Conservation (phyloP, 2,329 filamentous ascomycete genomes). For the Aureobasidium sp. region DNA sequence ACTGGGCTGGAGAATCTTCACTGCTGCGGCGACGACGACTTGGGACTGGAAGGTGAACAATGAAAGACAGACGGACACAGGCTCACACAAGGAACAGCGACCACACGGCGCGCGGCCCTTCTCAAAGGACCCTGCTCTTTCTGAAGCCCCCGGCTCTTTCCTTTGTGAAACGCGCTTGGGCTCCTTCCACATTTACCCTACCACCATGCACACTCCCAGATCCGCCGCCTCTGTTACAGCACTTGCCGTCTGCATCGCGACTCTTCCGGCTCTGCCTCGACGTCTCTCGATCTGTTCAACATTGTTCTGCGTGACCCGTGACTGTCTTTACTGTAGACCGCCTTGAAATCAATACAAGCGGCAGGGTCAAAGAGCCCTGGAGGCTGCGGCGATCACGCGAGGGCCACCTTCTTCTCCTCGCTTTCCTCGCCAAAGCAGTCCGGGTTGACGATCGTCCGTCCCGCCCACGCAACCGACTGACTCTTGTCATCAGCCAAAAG, state of each 20-base stretch:
- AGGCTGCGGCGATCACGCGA: constrained; percentile 1
- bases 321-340: not conserved
- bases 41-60: not conserved
- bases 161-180: constrained; percentile 1
- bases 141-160: constrained; percentile 3
- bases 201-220: not conserved
- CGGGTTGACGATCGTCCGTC: not conserved
- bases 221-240: not conserved
- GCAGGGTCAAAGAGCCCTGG: not conserved
- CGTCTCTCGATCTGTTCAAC: not conserved
- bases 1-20: not conserved
- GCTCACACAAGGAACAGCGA: not conserved
- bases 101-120: not conserved
- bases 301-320: not conserved
- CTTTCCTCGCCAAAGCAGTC: not conserved
- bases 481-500: not conserved
- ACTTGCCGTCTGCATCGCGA: not conserved
- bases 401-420: constrained; percentile 1
- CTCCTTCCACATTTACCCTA: not conserved
- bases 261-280: not conserved
- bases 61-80: constrained; percentile 3
- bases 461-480: not conserved
- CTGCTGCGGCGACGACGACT: not conserved
- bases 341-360: not conserved
- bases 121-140: not conserved